Base-by-base conservation (phyloP, 2,329 filamentous ascomycete species). In the Claviceps digitariae region DNA sequence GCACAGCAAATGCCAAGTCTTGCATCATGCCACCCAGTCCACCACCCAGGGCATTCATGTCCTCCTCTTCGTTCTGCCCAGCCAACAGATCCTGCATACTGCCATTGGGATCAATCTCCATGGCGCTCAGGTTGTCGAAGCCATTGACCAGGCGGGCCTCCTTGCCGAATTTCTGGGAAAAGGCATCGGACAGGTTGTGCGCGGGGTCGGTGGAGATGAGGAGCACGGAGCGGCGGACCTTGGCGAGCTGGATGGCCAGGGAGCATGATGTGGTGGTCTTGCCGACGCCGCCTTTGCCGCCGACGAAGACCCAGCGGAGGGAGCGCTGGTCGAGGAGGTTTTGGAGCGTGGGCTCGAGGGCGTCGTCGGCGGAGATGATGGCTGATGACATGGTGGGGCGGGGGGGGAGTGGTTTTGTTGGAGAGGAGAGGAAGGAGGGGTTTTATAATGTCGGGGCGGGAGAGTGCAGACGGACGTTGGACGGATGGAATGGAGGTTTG, bases 241-340 rank as follows among this genome's bases (percentile, higher is more conserved):
- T 90, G 63, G 93, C 90, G 59, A 98, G 87, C 73, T 98, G 93
- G 67, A 98, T 97, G 58, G 93, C 93, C 59, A 98, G 86, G 10
- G 91, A 96, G 74, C 93, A 98, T 8, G 91, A 97, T 17, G 93
- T 98, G n/a, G 93, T 98, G 29, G 93, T 98, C 77, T 98, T 98
- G 69, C 93, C 93, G 47, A 98, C 93, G 67, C 93, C 93, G 65
- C 93, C 93, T 74, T 98, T 98, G 60, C 93, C 93, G 64, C 93
- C 93, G 56, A 98, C 93, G 65, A 98, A 98, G 72, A 98, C 95
- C 93, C 93, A 98, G 68, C 93, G 88, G 53, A 98, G 83, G 36
- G 87, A 85, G 71, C 90, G 89, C 72, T 98, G 93, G 75, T 95
- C 89, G 64, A 98, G 82, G 66, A 98, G 90, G 59, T 87, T 87